Evolutionary conservation across 2,329 filamentous ascomycete genomes (phyloP), one percentile per base, ranked within the genome.

Genomic region (Sclerotiophoma versabilis): DNA sequence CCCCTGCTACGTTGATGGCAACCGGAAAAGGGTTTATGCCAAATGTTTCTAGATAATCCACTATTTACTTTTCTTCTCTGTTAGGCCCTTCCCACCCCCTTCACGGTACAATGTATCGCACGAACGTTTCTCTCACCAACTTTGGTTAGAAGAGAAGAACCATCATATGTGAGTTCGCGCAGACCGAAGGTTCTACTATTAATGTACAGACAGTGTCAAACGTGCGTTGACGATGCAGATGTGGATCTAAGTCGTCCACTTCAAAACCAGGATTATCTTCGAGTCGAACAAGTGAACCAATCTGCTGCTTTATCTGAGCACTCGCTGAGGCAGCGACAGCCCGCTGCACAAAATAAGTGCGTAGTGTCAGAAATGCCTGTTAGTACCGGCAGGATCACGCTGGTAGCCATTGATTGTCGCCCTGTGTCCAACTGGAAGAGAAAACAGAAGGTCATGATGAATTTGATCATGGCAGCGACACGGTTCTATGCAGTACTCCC

Each of bases 71-170:
- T 23, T 57, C 54, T 8, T 19, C 49, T 14, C 30, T 23, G 4
- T 44, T 57, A 12, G 46, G 20, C 4, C 25, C 48, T 4, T 53
- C 44, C 38, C 39, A 53, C 26, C 19, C 20, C 15, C 48, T 37
- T 17, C 38, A 47, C 1, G 54, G 48, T 15, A 48, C 27, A 45
- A 53, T 43, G 34, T 51, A 54, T 7, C 50, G 37, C n/a, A 33
- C n/a, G 41, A 29, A 20, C 9, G n/a, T n/a, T n/a, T 23, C 20
- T 25, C 26, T 20, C 20, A 14, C 20, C 20, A 25, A 5, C 14
- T 14, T 44, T 9, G 41, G 17, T 25, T 44, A 20, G 41, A 34
- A 4, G 14, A 22, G 5, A 2, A 11, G 7, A 34, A 15, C n/a
- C 19, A n/a, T 12, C 12, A 12, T 4, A 12, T 25, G 12, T 19